Evolutionary conservation across 768 basidiomycete genomes (phyloP).

Genomic region (Imleria badia): DNA sequence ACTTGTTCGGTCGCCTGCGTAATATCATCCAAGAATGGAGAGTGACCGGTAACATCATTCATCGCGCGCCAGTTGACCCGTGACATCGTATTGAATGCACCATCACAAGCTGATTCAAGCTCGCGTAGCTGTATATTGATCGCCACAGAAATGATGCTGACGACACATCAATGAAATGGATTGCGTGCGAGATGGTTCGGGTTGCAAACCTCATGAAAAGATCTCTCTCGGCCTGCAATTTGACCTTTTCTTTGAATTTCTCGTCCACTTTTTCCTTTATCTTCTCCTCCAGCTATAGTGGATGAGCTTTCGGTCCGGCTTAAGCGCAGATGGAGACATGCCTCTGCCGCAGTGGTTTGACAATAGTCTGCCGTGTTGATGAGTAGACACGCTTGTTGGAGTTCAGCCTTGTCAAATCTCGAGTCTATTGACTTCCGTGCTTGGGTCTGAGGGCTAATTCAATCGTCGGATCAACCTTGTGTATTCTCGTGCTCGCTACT

Average conservation of each 20-base stretch:
- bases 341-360: conserved; percentile 86
- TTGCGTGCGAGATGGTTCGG: background rate
- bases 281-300: conserved; percentile 81
- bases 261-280: conserved; percentile 79
- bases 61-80: conserved; percentile 76
- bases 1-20: conserved; percentile 73
- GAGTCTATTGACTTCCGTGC: conserved; percentile 75
- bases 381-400: conserved; percentile 82
- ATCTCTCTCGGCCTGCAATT: conserved; percentile 83
- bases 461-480: background rate
- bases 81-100: conserved; percentile 71
- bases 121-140: conserved; percentile 81
- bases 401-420: conserved; percentile 69
- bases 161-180: background rate
- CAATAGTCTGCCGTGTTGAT: conserved; percentile 99
- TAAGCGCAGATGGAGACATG: conserved; percentile 26
- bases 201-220: conserved; percentile 76
- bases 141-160: conserved; percentile 80
- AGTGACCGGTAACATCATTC: conserved; percentile 85
- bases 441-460: conserved; percentile 39
- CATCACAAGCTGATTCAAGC: conserved; percentile 81
- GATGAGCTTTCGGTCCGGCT: background rate
- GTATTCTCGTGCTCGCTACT: background rate
- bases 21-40: conserved; percentile 76
- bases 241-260: conserved; percentile 75